Evolutionary conservation across 2,329 filamentous ascomycete species (phyloP), one percentile per base, ranked within the genome.

Genomic region (Talaromyces verruculosus): DNA sequence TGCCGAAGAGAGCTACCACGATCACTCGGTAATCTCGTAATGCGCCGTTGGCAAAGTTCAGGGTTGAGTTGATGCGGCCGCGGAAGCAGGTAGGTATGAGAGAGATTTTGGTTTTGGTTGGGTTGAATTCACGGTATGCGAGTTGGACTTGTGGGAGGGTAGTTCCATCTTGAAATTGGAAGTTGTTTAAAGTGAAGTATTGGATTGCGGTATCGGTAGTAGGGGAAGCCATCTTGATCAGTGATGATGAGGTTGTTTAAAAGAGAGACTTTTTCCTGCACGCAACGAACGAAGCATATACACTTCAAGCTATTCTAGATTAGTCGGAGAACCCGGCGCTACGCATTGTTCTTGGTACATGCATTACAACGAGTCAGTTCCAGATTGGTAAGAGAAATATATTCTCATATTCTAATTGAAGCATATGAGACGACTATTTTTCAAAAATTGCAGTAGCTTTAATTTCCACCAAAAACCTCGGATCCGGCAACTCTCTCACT

Each of bases 21-120:
- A 85, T 76, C 13, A 84, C 76, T 65, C 81, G 77, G 71, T 83
- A 72, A 30, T 74, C 67, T 37, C 71, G 72, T 1, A 84, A 71
- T 0, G 79, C 78, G 4, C 78, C 77, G 5, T 73, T 70, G 58
- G 81, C 75, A 68, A 84, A 85, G 53, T 77, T 84, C 2, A 83
- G 69, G 0, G 85, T 86, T 1, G 74, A 78, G 35, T 80, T 78
- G 19, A 88, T 79, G 8, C 78, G 78, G 28, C 85, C 85, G 5
- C 81, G 79, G 71, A 84, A 87, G 72, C 85, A 87, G 1, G 84
- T 87, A 28, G 83, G 80, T 13, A 87, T 79, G 15, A 87, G 72
- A 17, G 81, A 80, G n/a, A 72, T 73, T 57, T 81, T 78, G 30
- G 72, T 73, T 5, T 68, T 67, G 1, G 76, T 70, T 8, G 77